Evolutionary conservation across 768 basidiomycete species (phyloP), one percentile per base, ranked within the genome.

Genomic region (Pluteus cervinus): DNA sequence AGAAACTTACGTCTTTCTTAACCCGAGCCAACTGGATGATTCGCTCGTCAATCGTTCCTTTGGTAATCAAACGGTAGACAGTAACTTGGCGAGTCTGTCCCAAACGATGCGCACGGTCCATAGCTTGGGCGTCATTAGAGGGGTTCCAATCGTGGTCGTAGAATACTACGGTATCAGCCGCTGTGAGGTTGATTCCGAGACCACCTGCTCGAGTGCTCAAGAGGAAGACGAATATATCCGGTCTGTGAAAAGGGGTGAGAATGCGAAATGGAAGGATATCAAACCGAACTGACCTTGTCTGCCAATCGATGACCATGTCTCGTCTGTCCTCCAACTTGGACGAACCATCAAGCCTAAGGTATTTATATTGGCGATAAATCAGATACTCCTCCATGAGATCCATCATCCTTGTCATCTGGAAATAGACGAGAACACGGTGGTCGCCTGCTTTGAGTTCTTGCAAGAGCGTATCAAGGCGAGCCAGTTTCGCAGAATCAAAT

Each of bases 401-500:
- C 83, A 99, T 96, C 96, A 98, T 99, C 42, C 85, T 79, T 9
- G 94, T 98, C 96, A 99, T 99, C 61, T 99, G 96, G 81, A 97
- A 98, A 64, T 98, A 99, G 14, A 99, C 73, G 50, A 99, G 62
- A 10, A 94, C 90, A 31, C 92, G 81, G 60, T 99, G 96, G 44
- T 93, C 93, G 1, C 81, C 86, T 24, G 79, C 72, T 63, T 96
- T 98, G 40, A 99, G 79, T 51, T 94, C 88, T 43, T 88, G 85
- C 6, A 99, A 68, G n/a, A 99, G 66, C 15, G 71, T 53, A 58
- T 99, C 96, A 33, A 99, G 71, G 20, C 87, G 76, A 25, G 91
- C 89, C 23, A 99, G 79, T 61, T 99, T 99, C 24, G 86, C 94
- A 18, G 94, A 97, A 57, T 99, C 94, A 45, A 88, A 91, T 34